These are phyloP conservation scores for Plenodomus lindquistii DNA, from an alignment of 2,329 filamentous ascomycete genomes.

Conservation along the genomic window DNA sequence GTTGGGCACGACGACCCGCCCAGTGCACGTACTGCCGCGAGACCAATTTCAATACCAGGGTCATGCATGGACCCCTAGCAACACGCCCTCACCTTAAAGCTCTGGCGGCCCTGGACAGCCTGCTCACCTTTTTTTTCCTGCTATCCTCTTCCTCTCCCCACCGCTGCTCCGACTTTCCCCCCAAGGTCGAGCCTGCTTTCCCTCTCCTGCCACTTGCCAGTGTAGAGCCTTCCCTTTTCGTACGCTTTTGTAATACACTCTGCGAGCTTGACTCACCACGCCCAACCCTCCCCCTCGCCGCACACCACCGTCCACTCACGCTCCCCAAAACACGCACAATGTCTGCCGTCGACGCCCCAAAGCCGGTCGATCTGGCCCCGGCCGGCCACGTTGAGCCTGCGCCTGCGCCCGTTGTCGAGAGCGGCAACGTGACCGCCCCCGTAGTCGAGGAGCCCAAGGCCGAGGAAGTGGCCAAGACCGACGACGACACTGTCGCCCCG, in stretches of 20 bases:
- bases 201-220: constrained; percentile 33
- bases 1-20: constrained; percentile 34
- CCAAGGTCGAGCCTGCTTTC: constrained; percentile 35
- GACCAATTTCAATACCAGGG: constrained; percentile 38
- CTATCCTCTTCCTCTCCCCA: constrained; percentile 32
- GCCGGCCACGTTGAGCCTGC: constrained; percentile 41
- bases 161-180: constrained; percentile 29
- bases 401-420: constrained; percentile 42
- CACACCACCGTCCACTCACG: constrained; percentile 11
- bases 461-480: constrained; percentile 46
- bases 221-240: constrained; percentile 31
- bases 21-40: constrained; percentile 36
- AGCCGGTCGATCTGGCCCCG: constrained; percentile 61
- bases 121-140: constrained; percentile 30
- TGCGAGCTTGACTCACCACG: constrained; percentile 25
- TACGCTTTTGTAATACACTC: constrained; percentile 43
- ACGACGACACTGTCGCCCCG: constrained; percentile 31
- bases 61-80: constrained; percentile 36
- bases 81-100: constrained; percentile 43
- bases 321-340: constrained; percentile 51
- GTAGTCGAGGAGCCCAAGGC: constrained; percentile 47
- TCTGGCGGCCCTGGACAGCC: constrained; percentile 33
- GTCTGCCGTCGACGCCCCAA: constrained; percentile 72
- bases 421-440: constrained; percentile 43
- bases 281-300: constrained; percentile 18